phyloP scores from a whole-genome alignment of 495 filamentous ascomycete species.

The Penicillium cataractarum region DNA sequence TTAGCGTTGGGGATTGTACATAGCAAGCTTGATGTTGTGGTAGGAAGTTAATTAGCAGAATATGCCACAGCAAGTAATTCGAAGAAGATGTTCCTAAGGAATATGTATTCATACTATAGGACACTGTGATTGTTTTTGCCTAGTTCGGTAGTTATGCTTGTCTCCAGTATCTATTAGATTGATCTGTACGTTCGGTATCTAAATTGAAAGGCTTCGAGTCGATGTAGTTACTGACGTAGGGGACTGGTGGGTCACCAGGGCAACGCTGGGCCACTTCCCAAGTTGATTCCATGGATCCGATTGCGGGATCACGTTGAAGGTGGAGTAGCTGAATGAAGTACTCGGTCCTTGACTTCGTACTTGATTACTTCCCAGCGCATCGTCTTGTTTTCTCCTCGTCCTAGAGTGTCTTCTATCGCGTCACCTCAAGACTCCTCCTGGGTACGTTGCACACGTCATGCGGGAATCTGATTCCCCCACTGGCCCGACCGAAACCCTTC shows the following conservation, averaged over 20 bases:
- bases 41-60: no score
- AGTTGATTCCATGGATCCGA: conserved; percentile 11
- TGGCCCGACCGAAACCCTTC: conserved; percentile 4
- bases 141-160: no score
- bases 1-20: background rate
- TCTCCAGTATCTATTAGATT: no score
- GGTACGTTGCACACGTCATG: conserved; percentile 6
- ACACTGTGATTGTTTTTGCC: no score
- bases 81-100: no score
- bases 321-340: conserved; percentile 2
- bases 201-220: no score
- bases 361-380: no score
- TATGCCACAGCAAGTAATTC: no score
- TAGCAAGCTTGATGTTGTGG: no score
- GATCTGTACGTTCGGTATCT: no score
- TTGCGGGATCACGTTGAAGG: conserved; percentile 9
- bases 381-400: conserved; percentile 14
- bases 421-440: background rate
- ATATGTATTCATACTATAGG: no score
- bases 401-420: conserved; percentile 5
- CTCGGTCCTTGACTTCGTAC: background rate
- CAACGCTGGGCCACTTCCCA: conserved; percentile 16
- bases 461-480: background rate
- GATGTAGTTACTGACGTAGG: background rate
- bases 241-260: conserved; percentile 23